Percentiles rank a stretch among this genome's conserved stretches.
phyloP scores from a whole-genome alignment of 2,329 filamentous ascomycete genomes.

The Fonsecaea nubica region DNA sequence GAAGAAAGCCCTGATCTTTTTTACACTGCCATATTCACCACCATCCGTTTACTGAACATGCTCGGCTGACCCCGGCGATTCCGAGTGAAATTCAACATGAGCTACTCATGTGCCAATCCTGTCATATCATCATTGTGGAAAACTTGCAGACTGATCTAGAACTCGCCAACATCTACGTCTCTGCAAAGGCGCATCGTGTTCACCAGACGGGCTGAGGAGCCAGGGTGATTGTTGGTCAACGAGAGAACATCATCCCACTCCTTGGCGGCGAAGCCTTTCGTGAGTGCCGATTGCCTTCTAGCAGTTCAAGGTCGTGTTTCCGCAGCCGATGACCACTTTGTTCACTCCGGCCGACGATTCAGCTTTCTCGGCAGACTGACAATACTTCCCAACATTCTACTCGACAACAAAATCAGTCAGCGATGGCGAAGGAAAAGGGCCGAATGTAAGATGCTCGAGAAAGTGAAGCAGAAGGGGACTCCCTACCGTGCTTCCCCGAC shows the following conservation, averaged over 20 bases:
- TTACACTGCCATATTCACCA: neutral
- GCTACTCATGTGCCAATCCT: neutral
- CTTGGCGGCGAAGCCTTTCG: neutral
- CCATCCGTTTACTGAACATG: slow-evolving; percentile 2
- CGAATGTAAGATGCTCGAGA: neutral
- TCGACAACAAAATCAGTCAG: slow-evolving; percentile 1
- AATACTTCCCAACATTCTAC: slow-evolving; percentile 29
- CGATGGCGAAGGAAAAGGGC: neutral
- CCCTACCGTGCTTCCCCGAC: slow-evolving; percentile 23
- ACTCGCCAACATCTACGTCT: no score
- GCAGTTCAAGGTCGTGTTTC: slow-evolving; percentile 23
- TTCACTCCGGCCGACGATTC: slow-evolving; percentile 24
- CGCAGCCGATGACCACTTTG: slow-evolving; percentile 17
- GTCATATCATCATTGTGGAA: no score
- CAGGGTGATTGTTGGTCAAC: neutral
- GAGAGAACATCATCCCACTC: neutral
- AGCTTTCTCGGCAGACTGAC: slow-evolving; percentile 20
- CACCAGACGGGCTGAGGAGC: slow-evolving; percentile 9
- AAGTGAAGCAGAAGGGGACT: neutral
- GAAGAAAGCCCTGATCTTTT: neutral
- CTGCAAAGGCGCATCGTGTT: no score
- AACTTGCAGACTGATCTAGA: no score
- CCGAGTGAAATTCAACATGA: neutral
- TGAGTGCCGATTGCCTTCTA: neutral
- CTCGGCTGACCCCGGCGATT: neutral